Conservation (phyloP, 2,329 filamentous ascomycete species). For the Xylariaceae sp. region DNA sequence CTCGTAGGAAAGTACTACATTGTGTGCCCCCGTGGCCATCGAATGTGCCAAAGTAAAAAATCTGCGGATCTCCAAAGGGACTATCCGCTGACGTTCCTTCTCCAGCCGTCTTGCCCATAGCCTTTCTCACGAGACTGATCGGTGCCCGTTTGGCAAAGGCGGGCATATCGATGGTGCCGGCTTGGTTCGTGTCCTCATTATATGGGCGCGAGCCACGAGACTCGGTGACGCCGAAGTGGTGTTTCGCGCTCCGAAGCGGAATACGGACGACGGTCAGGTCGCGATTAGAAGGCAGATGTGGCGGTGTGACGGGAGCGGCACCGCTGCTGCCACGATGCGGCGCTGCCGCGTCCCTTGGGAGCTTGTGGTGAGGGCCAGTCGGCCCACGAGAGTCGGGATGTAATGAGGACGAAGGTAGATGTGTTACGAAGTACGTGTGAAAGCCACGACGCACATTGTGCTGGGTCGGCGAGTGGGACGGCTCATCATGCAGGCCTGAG, state of each 20-base stretch:
- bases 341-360: conserved; percentile 78
- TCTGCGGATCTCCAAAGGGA: conserved; percentile 82
- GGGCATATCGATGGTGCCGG: conserved; percentile 87
- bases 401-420: conserved; percentile 87
- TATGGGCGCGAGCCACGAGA: conserved; percentile 79
- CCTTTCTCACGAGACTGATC: conserved; percentile 49
- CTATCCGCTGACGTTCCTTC: conserved; percentile 69
- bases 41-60: conserved; percentile 97
- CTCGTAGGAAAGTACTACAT: conserved; percentile 80
- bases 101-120: conserved; percentile 43
- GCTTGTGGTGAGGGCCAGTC: conserved; percentile 70
- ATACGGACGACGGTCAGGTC: conserved; percentile 94
- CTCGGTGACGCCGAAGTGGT: conserved; percentile 82
- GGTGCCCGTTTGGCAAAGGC: conserved; percentile 85
- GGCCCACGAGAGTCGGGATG: conserved; percentile 74
- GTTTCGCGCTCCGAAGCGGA: conserved; percentile 86
- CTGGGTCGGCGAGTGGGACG: conserved; percentile 1
- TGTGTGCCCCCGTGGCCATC: conserved; percentile 91
- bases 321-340: conserved; percentile 62
- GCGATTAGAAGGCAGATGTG: conserved; percentile 57
- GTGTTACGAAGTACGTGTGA: conserved; percentile 96
- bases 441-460: conserved; percentile 52
- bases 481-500: neutral
- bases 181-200: conserved; percentile 93
- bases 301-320: conserved; percentile 55